Evolutionary conservation across 108 stramenopile species (phyloP), one percentile per base, ranked within the genome.

Genomic region (Pseudonitzschia multiseries): DNA sequence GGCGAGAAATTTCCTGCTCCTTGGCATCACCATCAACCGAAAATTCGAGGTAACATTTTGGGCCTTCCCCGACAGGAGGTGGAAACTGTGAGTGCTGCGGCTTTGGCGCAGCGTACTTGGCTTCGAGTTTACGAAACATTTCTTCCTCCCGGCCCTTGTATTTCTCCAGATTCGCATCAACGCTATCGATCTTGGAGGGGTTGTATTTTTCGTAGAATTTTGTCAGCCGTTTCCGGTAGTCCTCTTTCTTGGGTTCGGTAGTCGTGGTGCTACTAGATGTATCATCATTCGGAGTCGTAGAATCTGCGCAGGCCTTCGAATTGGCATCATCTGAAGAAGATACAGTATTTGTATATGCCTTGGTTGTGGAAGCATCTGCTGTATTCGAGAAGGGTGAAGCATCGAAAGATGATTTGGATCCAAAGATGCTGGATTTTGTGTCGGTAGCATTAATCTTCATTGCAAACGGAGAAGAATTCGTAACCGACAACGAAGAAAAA

Each of bases 161-260:
- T 67, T 91, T 95, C 57, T 71, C 50, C 27, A 95, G 76, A 22
- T 73, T 83, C 18, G 65, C 56, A 12, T 78, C 77, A 42, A 91
- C 87, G 9, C 86, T 83, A 28, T 63, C 69, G 17, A 92, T 42
- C 79, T 91, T 95, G 13, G 80, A 78, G 4, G 94, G 81, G 29
- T 86, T 83, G 76, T 93, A 68, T n/a, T 79, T 81, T 53, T 84
- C 36, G 79, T 88, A 93, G 62, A 95, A 95, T 43, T 77, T 73
- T 15, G 79, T 81, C 33, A 93, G 76, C 8, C 87, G 69, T 20
- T 61, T 70, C 28, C 69, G 68, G 72, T 87, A 87, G 66, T 88
- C 86, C 31, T 73, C 44, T 0, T 32, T 32, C 18, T 27, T 13
- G 40, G 13, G 18, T 15, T 46, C 36, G 65, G 8, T 10, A 8